phyloP scores from a whole-genome alignment of 2,329 filamentous ascomycete genomes.

The Rugonectria rugulosa region DNA sequence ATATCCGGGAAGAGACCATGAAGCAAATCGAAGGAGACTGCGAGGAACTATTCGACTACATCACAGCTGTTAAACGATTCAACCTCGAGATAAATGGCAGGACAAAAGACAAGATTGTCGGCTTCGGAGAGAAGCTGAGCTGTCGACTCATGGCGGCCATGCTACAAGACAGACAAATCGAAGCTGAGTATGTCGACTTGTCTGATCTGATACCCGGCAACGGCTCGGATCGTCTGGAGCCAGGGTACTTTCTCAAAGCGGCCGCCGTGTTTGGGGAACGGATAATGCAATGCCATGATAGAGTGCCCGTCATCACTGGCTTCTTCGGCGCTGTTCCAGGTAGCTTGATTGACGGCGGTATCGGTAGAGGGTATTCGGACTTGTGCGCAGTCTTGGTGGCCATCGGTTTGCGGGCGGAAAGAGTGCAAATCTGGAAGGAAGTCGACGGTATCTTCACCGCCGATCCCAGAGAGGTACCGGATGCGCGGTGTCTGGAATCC shows the following conservation, averaged over 20 bases:
- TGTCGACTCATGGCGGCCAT: conserved; percentile 90
- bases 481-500: conserved; percentile 81
- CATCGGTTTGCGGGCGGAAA: conserved; percentile 82
- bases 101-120: conserved; percentile 87
- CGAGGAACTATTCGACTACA: conserved; percentile 78
- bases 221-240: conserved; percentile 65
- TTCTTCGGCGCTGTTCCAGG: conserved; percentile 96
- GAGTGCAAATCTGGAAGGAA: conserved; percentile 99
- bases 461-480: conserved; percentile 91
- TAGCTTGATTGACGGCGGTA: conserved; percentile 84
- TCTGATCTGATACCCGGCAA: conserved; percentile 80
- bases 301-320: conserved; percentile 83
- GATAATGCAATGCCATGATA: conserved; percentile 69
- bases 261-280: conserved; percentile 68
- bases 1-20: conserved; percentile 66
- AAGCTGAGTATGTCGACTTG: conserved; percentile 89
- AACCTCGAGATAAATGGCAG: conserved; percentile 79
- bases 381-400: conserved; percentile 91
- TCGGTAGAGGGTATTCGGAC: conserved; percentile 96
- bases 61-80: conserved; percentile 69
- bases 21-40: conserved; percentile 80
- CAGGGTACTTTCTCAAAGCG: conserved; percentile 74
- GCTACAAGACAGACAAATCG: conserved; percentile 77
- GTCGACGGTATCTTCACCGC: conserved; percentile 91
- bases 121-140: conserved; percentile 94